phyloP scores from a whole-genome alignment of 2,329 filamentous ascomycete species.

The Orbilia blumenaviensis region DNA sequence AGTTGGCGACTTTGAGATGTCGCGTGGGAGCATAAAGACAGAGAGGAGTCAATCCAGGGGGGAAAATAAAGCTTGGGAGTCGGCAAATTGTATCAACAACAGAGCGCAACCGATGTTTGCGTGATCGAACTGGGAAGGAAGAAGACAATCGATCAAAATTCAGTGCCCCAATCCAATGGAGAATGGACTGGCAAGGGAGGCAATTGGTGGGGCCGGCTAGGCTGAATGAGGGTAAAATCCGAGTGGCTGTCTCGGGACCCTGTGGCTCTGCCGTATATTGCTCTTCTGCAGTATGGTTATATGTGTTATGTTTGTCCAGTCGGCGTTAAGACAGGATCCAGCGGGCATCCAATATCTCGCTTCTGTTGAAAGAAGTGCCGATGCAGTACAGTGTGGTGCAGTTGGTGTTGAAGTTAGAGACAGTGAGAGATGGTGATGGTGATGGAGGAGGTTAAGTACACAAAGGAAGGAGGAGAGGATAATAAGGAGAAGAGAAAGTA shows the following conservation, averaged over 20 bases:
- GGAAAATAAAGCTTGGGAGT: conserved; percentile 3
- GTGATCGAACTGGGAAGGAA: conserved; percentile 18
- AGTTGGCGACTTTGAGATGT: conserved; percentile 28
- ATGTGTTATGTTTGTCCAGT: background rate
- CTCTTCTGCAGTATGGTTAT: background rate
- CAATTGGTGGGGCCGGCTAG: conserved; percentile 31
- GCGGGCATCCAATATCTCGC: background rate
- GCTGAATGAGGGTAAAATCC: conserved; percentile 46
- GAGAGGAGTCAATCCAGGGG: conserved; percentile 28
- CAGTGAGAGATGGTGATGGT: background rate
- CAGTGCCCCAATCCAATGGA: background rate
- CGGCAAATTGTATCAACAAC: conserved; percentile 29
- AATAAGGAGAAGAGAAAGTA: background rate
- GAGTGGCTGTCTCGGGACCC: conserved; percentile 10
- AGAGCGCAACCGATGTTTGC: conserved; percentile 22
- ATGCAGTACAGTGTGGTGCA: background rate
- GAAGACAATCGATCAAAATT: conserved; percentile 17
- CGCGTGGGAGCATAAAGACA: conserved; percentile 35
- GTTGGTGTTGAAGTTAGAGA: conserved; percentile 13
- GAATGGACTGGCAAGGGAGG: background rate
- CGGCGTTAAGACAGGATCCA: background rate
- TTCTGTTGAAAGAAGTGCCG: conserved; percentile 52
- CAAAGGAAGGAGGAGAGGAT: background rate
- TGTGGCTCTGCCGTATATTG: conserved; percentile 7
- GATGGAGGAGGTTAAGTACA: too few relatives aligned